Conservation (phyloP, 139 green algal genomes). For the Picochlorum sp. region DNA sequence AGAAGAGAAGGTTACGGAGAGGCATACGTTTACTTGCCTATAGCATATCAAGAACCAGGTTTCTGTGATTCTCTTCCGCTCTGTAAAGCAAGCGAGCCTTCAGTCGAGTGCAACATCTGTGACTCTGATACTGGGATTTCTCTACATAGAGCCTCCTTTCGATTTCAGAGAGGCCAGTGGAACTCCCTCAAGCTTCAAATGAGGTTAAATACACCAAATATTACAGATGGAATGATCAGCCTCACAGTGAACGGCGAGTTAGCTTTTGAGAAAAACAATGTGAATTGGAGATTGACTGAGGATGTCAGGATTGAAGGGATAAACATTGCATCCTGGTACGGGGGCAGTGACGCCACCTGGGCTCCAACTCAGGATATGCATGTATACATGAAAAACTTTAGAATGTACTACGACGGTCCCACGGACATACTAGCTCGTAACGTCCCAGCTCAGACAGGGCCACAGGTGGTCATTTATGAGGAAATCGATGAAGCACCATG, state of each 20-base stretch:
- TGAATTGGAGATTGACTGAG: background rate
- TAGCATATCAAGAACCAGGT: background rate
- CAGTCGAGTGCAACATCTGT: background rate
- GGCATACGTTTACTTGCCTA: constrained; percentile 11
- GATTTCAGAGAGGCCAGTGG: constrained; percentile 6
- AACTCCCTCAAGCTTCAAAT: constrained; percentile 1
- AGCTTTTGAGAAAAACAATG: background rate
- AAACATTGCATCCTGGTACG: constrained; percentile 10
- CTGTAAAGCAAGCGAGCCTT: background rate
- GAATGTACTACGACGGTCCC: background rate
- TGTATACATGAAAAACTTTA: constrained; percentile 8
- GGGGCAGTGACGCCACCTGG: constrained; percentile 11
- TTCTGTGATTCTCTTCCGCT: background rate
- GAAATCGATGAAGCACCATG: background rate
- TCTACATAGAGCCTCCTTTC: background rate
- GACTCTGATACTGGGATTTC: background rate
- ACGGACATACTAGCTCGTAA: background rate
- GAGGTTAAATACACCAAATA: background rate
- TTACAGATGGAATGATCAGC: constrained; percentile 2
- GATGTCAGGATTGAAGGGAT: constrained; percentile 1
- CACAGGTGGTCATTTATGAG: background rate
- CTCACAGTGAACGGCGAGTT: background rate
- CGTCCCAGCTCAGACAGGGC: background rate
- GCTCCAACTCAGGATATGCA: background rate
- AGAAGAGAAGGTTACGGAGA: constrained; percentile 10